Base-by-base conservation (phyloP, 768 basidiomycete genomes). In the Imleria badia region DNA sequence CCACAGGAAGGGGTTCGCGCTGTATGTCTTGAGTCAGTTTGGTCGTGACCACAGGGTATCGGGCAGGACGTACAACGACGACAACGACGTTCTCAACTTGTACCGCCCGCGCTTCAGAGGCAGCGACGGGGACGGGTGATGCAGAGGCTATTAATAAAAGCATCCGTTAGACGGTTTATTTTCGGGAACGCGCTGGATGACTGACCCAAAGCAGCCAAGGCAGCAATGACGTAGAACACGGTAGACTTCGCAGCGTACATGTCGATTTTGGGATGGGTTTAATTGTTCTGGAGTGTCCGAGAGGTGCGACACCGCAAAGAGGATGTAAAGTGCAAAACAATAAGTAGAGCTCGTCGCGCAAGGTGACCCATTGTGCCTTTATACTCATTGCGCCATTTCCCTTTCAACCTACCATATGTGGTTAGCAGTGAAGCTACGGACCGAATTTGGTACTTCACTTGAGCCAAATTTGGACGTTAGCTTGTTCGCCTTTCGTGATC, bases 381-480 rank as follows among this genome's bases (percentile, higher is more conserved):
- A 70, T 72, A 71, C 39, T 8, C 39, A 40, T 31, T 19, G 29
- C 23, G 36, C 30, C 14, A 19, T 45, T 46, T 58, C 41, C 54
- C 64, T 52, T 71, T 72, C 41, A 65, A 46, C 65, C 48, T 72
- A 35, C 71, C 66, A 54, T 51, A 58, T 50, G 19, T 30, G 71
- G 66, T 59, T 53, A 57, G 57, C 20, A 5, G 23, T 50, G 56
- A 58, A 55, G 40, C 49, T 54, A 64, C 52, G 22, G 46, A 19
- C 68, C 63, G 30, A 6, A 55, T 70, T 55, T 45, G 65, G 66
- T 26, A n/a, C n/a, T n/a, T n/a, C n/a, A n/a, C n/a, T n/a, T n/a
- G n/a, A n/a, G n/a, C n/a, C n/a, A n/a, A n/a, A n/a, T n/a, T n/a
- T n/a, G n/a, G n/a, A n/a, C 12, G 35, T 48, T 64, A 44, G 49